Conservation (phyloP, 495 filamentous ascomycete genomes). For the Talaromyces adpressus region DNA sequence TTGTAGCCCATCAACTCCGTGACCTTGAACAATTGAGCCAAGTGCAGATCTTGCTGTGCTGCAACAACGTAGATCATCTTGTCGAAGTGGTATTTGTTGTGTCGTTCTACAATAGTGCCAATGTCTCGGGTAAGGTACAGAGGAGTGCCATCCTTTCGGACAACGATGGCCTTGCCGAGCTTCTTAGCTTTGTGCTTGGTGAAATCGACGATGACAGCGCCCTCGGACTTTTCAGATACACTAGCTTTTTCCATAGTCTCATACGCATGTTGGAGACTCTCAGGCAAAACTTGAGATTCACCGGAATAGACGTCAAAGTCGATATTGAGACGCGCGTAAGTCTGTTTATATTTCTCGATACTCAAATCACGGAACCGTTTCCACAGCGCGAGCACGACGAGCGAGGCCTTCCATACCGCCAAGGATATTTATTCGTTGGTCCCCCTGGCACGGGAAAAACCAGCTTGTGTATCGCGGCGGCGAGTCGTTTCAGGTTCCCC, state of each 20-base stretch:
- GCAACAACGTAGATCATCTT: constrained; percentile 74
- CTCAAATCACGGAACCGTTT: constrained; percentile 81
- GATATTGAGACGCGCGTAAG: constrained; percentile 83
- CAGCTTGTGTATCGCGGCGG: no score
- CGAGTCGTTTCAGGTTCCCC: no score
- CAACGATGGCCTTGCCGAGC: constrained; percentile 61
- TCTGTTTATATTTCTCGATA: constrained; percentile 76
- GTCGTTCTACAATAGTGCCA: constrained; percentile 56
- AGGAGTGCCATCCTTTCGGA: constrained; percentile 61
- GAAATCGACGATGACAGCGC: constrained; percentile 85
- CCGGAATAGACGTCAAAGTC: constrained; percentile 90
- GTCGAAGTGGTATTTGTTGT: constrained; percentile 59
- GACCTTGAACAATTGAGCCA: constrained; percentile 66
- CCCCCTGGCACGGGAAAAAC: no score
- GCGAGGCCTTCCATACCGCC: no score
- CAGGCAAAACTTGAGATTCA: constrained; percentile 80
- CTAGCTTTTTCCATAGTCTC: constrained; percentile 60
- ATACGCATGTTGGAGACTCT: constrained; percentile 65
- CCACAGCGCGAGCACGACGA: constrained; percentile 59
- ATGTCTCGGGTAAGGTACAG: constrained; percentile 70
- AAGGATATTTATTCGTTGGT: no score
- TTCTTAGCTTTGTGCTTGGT: constrained; percentile 63
- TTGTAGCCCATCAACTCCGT: constrained; percentile 59
- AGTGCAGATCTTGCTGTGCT: constrained; percentile 63
- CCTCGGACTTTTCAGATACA: constrained; percentile 75